These are phyloP conservation scores for Euryodendron excelsum DNA, from an alignment of 148 eudicot species.

Conservation along the genomic window DNA sequence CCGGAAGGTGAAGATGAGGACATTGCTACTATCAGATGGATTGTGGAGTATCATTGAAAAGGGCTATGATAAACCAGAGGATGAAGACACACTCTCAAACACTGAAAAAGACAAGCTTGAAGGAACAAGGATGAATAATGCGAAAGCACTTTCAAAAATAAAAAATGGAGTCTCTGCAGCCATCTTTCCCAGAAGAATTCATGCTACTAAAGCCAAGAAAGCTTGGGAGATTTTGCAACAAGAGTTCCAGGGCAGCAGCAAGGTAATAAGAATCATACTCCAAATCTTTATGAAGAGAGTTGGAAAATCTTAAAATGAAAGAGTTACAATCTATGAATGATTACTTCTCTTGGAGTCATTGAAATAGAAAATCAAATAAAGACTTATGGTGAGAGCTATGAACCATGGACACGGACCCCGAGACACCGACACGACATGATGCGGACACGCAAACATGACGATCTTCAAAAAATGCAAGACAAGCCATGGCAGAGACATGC, in stretches of 20 bases:
- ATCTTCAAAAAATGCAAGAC: too few species aligned
- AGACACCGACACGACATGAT: too few species aligned
- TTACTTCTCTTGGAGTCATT: background rate
- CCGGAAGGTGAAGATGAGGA: background rate
- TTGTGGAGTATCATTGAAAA: background rate
- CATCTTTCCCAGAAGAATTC: background rate
- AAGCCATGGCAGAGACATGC: too few species aligned
- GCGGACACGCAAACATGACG: too few species aligned
- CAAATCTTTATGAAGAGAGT: background rate
- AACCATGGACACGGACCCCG: too few species aligned
- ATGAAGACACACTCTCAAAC: background rate
- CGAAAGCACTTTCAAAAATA: background rate
- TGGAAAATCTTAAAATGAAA: background rate
- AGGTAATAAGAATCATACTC: background rate
- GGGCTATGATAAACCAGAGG: background rate
- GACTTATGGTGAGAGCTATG: background rate
- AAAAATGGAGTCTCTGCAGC: background rate
- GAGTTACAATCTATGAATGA: background rate
- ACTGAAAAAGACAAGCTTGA: background rate
- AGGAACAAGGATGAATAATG: background rate
- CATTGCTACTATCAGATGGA: background rate
- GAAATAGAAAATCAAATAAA: background rate
- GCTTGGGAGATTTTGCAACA: background rate
- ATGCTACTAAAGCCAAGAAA: background rate
- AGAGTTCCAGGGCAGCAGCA: background rate